Conservation (phyloP, 345 rosid genomes). For the Clarkia xantiana region DNA sequence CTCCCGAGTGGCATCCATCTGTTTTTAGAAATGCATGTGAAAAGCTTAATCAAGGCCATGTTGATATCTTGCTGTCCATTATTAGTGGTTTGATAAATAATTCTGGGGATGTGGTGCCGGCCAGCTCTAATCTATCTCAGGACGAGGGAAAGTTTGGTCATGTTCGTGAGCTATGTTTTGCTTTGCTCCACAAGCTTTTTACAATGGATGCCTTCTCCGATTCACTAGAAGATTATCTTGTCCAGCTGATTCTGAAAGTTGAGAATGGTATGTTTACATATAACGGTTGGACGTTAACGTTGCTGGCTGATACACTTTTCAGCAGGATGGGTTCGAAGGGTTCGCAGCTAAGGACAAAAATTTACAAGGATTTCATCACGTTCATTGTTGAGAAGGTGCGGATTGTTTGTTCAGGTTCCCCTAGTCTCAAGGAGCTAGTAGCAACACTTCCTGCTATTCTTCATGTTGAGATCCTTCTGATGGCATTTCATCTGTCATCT, state of each 20-base stretch:
- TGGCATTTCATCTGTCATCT: conserved; percentile 83
- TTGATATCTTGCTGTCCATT: conserved; percentile 64
- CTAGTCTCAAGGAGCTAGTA: conserved; percentile 46
- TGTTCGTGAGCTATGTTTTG: conserved; percentile 50
- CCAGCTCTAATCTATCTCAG: conserved; percentile 25
- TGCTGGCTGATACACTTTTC: conserved; percentile 61
- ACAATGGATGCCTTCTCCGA: conserved; percentile 41
- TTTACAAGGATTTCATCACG: conserved; percentile 40
- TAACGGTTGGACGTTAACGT: conserved; percentile 55
- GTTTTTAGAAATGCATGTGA: conserved; percentile 61
- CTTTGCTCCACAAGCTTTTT: conserved; percentile 56
- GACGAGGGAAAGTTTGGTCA: conserved; percentile 43
- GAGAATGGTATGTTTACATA: conserved; percentile 50
- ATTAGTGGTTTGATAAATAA: conserved; percentile 28
- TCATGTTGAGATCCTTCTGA: conserved; percentile 80
- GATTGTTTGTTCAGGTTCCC: conserved; percentile 30
- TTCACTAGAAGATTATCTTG: conserved; percentile 61
- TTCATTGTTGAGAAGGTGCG: conserved; percentile 47
- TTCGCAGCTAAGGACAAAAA: conserved; percentile 44
- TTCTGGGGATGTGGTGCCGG: conserved; percentile 37
- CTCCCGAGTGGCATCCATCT: conserved; percentile 53
- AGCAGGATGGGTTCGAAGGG: conserved; percentile 54
- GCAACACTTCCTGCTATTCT: conserved; percentile 67
- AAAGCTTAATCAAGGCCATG: conserved; percentile 42
- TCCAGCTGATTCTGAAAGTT: conserved; percentile 53